A percentile compares a stretch with the other conserved stretches of the same genome.
phyloP scores from a whole-genome alignment of 805 yeast genomes.

The Cyberlindnera amylophila region DNA sequence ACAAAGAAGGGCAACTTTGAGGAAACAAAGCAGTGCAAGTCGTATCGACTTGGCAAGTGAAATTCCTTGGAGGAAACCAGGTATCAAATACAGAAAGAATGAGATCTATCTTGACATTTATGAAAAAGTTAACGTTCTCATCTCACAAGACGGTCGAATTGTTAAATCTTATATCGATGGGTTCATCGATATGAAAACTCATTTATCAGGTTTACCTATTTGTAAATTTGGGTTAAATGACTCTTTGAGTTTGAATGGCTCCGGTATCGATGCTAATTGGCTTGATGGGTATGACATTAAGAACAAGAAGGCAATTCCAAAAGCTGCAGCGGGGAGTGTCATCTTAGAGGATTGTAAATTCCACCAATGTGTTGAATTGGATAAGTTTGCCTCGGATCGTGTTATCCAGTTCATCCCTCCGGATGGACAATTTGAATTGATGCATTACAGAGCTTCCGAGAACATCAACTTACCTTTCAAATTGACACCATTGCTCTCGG shows the following conservation, averaged over 20 bases:
- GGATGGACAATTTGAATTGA: slow-evolving; percentile 80
- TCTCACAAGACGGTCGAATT: slow-evolving; percentile 60
- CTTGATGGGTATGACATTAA: slow-evolving; percentile 28
- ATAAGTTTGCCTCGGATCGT: slow-evolving; percentile 60
- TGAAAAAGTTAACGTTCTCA: slow-evolving; percentile 69
- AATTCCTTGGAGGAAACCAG: slow-evolving; percentile 64
- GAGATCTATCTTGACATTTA: slow-evolving; percentile 73
- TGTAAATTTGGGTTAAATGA: slow-evolving; percentile 80
- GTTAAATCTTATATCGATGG: slow-evolving; percentile 77
- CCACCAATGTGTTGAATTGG: slow-evolving; percentile 81
- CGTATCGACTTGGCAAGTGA: slow-evolving; percentile 12
- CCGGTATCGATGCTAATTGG: slow-evolving; percentile 11
- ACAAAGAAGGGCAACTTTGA: not conserved
- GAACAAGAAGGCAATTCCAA: slow-evolving; percentile 32
- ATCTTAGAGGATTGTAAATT: slow-evolving; percentile 73
- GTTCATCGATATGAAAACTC: slow-evolving; percentile 62
- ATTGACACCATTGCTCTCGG: slow-evolving; percentile 52
- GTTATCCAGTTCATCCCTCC: slow-evolving; percentile 78
- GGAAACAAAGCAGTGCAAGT: slow-evolving; percentile 4
- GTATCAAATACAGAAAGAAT: slow-evolving; percentile 74
- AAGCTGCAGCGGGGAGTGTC: slow-evolving; percentile 47
- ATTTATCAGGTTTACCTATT: slow-evolving; percentile 75
- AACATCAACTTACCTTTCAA: slow-evolving; percentile 69
- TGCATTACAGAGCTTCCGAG: slow-evolving; percentile 63
- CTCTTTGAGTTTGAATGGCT: slow-evolving; percentile 29